Conservation (phyloP, 2,329 filamentous ascomycete genomes). For the Bipolaris victoriae region DNA sequence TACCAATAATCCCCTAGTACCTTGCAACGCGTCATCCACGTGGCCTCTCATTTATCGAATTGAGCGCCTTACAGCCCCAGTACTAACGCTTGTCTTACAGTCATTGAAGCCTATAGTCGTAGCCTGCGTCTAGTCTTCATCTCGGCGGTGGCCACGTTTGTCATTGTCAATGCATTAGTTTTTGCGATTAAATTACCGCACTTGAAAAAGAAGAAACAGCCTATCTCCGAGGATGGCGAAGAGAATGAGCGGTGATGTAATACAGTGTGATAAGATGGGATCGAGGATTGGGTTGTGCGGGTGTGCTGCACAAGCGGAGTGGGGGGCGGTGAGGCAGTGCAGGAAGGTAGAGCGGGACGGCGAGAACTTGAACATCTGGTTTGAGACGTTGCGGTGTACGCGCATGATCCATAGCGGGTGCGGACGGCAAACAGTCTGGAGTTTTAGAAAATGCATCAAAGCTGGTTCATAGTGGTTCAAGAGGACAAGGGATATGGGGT, state of each 20-base stretch:
- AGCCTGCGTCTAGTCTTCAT: slow-evolving; percentile 53
- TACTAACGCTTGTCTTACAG: slow-evolving; percentile 31
- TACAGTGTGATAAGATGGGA: background rate
- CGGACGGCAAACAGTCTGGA: background rate
- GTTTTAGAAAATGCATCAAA: background rate
- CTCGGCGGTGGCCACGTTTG: slow-evolving; percentile 54
- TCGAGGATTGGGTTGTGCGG: background rate
- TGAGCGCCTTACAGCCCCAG: slow-evolving; percentile 22
- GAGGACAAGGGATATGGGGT: background rate
- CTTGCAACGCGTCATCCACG: too few relatives aligned
- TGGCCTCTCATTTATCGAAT: too few relatives aligned
- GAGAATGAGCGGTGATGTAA: slow-evolving; percentile 11
- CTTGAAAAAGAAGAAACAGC: slow-evolving; percentile 32
- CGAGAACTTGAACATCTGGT: background rate
- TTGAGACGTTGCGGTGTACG: background rate
- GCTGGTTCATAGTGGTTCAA: background rate
- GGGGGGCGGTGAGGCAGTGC: background rate
- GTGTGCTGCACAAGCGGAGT: background rate
- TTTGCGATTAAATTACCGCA: slow-evolving; percentile 62
- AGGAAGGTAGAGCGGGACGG: background rate
- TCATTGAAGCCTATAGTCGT: slow-evolving; percentile 49
- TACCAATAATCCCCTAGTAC: background rate
- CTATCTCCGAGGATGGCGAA: slow-evolving; percentile 13
- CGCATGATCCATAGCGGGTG: background rate
- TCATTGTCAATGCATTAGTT: slow-evolving; percentile 58